Evolutionary conservation across 2,329 filamentous ascomycete species (phyloP).

Genomic region (Claviceps paspali): DNA sequence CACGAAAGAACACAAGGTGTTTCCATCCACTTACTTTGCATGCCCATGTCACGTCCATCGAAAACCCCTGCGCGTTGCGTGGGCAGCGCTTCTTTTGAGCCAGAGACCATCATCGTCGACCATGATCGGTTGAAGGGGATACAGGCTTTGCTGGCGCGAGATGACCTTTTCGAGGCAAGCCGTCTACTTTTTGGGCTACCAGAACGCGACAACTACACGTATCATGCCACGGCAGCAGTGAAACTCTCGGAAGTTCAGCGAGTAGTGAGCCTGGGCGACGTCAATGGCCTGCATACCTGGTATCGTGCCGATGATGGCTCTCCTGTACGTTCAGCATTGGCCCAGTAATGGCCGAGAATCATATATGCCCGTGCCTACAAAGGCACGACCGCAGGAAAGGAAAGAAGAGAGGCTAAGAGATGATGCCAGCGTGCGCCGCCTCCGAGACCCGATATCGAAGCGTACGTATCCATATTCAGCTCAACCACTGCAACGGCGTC

Average conservation of each 20-base stretch:
- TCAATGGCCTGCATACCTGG: constrained; percentile 33
- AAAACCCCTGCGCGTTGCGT: constrained; percentile 25
- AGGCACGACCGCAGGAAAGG: too few relatives aligned
- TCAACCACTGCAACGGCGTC: constrained; percentile 43
- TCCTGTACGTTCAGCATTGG: constrained; percentile 12
- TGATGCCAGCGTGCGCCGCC: constrained; percentile 28
- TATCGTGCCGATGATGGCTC: constrained; percentile 25
- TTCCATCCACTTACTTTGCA: too few relatives aligned
- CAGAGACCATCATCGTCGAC: constrained; percentile 25
- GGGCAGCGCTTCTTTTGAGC: constrained; percentile 28
- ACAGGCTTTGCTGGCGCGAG: constrained; percentile 21
- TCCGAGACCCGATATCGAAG: constrained; percentile 40
- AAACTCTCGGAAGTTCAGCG: constrained; percentile 32
- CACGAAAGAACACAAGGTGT: too few relatives aligned
- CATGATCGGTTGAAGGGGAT: constrained; percentile 21
- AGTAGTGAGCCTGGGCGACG: constrained; percentile 26
- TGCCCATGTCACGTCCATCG: constrained; percentile 15
- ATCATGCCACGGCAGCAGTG: constrained; percentile 35
- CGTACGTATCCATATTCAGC: constrained; percentile 53
- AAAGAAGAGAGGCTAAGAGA: not conserved
- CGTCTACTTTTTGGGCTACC: constrained; percentile 28
- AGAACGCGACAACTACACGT: constrained; percentile 29
- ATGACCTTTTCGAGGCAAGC: constrained; percentile 31
- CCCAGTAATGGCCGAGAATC: too few relatives aligned
- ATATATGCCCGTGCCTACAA: too few relatives aligned